A percentile compares a stretch with the other conserved stretches of the same genome.
Evolutionary conservation across 371 early-diverging fungal genomes (phyloP).

Genomic region (Mortierella sp.): DNA sequence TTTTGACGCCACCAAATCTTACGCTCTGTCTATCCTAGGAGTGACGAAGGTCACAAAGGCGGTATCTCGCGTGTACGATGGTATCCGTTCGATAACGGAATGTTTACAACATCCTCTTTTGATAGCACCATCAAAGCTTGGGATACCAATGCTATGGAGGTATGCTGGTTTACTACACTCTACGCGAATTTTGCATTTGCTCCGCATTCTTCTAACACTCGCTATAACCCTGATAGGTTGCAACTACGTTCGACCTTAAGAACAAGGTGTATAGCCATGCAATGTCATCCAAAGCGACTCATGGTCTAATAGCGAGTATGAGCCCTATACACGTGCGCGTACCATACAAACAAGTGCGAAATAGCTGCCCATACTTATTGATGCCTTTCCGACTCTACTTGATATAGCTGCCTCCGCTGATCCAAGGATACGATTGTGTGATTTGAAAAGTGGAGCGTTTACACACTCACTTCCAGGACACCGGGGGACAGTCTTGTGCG

Average conservation of each 20-base stretch:
- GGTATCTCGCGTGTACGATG: slow-evolving; percentile 79
- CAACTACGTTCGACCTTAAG: slow-evolving; percentile 73
- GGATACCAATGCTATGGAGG: slow-evolving; percentile 84
- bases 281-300: slow-evolving; percentile 78
- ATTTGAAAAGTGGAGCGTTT: slow-evolving; percentile 79
- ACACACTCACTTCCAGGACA: slow-evolving; percentile 84
- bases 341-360: no score
- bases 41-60: slow-evolving; percentile 67
- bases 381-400: no score
- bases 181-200: neutral
- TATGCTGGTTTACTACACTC: slow-evolving; percentile 18
- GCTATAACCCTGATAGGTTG: slow-evolving; percentile 56
- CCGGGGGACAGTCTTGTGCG: slow-evolving; percentile 69
- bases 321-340: neutral
- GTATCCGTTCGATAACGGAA: slow-evolving; percentile 89
- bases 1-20: slow-evolving; percentile 23
- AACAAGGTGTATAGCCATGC: slow-evolving; percentile 74
- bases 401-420: slow-evolving; percentile 68
- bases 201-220: slow-evolving; percentile 2
- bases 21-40: slow-evolving; percentile 22
- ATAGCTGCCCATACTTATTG: no score
- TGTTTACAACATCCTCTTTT: slow-evolving; percentile 86
- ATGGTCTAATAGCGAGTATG: slow-evolving; percentile 84
- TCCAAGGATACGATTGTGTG: slow-evolving; percentile 81
- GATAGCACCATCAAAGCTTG: slow-evolving; percentile 85